A percentile compares a stretch with the other conserved stretches of the same genome.
Evolutionary conservation across 495 filamentous ascomycete genomes (phyloP).

Genomic region (Neurospora intermedia): DNA sequence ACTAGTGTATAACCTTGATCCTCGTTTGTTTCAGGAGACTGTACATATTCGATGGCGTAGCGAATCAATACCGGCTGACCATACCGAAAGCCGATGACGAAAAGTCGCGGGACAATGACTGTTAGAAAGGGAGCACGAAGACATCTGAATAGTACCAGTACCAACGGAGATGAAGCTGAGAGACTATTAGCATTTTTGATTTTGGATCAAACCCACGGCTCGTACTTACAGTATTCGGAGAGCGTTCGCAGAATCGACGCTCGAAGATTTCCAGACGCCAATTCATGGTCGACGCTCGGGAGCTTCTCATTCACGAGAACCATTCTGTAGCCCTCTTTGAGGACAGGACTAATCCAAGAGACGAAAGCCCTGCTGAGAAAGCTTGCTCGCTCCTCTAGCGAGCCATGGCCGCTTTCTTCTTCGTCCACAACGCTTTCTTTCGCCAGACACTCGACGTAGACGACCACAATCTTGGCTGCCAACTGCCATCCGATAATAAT

Average conservation of each 20-base stretch:
- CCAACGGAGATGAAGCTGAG: slow-evolving; percentile 22
- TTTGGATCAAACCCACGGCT: not conserved
- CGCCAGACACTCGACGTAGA: slow-evolving; percentile 2
- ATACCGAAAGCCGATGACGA: slow-evolving; percentile 48
- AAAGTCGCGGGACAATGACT: slow-evolving; percentile 42
- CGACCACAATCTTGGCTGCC: slow-evolving; percentile 4
- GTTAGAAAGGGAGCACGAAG: slow-evolving; percentile 39
- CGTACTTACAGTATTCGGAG: slow-evolving; percentile 15
- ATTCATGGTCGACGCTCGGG: slow-evolving; percentile 32
- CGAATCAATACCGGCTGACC: slow-evolving; percentile 53
- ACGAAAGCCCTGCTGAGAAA: slow-evolving; percentile 37
- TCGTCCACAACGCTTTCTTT: not conserved
- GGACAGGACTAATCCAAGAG: slow-evolving; percentile 51
- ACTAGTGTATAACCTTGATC: slow-evolving; percentile 45
- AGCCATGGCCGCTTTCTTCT: not conserved
- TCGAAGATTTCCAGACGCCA: slow-evolving; percentile 33
- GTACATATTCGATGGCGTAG: slow-evolving; percentile 39
- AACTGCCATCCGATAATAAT: not conserved
- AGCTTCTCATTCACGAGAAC: slow-evolving; percentile 37
- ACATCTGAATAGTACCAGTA: slow-evolving; percentile 34
- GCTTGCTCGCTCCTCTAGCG: slow-evolving; percentile 39
- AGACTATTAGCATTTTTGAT: not conserved
- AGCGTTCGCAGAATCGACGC: slow-evolving; percentile 27
- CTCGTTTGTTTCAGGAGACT: slow-evolving; percentile 13
- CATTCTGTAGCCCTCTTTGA: slow-evolving; percentile 38